phyloP scores from a whole-genome alignment of 306 rosid species.

The Begonia masoniana region DNA sequence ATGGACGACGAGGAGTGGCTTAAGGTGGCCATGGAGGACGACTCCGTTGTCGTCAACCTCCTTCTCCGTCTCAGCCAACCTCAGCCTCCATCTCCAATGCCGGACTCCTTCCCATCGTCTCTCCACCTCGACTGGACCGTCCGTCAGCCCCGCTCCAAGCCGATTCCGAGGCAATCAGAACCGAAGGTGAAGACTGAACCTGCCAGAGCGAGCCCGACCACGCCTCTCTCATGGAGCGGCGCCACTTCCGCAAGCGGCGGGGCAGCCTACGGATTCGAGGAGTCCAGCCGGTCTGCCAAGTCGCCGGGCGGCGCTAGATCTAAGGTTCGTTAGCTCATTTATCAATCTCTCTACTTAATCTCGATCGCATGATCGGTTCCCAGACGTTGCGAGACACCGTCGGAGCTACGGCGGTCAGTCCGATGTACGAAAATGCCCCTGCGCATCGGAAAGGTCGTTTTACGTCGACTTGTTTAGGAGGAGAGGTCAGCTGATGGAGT shows the following conservation, averaged over 20 bases:
- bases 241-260: constrained; percentile 48
- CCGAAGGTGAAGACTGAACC: constrained; percentile 14
- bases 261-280: constrained; percentile 31
- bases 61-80: constrained; percentile 29
- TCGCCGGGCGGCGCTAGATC: constrained; percentile 39
- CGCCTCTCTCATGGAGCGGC: constrained; percentile 78
- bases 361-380: too few relatives aligned
- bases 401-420: constrained; percentile 4
- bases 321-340: constrained; percentile 39
- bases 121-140: constrained; percentile 36
- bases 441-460: neutral
- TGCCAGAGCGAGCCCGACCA: constrained; percentile 66
- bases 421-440: constrained; percentile 23
- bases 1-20: constrained; percentile 57
- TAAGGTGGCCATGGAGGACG: constrained; percentile 47
- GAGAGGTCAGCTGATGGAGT: constrained; percentile 1
- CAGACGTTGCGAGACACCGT: neutral
- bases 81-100: constrained; percentile 5
- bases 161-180: constrained; percentile 11
- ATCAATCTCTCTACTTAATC: neutral
- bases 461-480: constrained; percentile 10
- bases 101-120: neutral
- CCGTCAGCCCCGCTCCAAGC: constrained; percentile 54
- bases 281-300: constrained; percentile 28
- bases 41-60: constrained; percentile 38